Conservation (phyloP, 2,329 filamentous ascomycete genomes). For the Cladorrhinum sp. region DNA sequence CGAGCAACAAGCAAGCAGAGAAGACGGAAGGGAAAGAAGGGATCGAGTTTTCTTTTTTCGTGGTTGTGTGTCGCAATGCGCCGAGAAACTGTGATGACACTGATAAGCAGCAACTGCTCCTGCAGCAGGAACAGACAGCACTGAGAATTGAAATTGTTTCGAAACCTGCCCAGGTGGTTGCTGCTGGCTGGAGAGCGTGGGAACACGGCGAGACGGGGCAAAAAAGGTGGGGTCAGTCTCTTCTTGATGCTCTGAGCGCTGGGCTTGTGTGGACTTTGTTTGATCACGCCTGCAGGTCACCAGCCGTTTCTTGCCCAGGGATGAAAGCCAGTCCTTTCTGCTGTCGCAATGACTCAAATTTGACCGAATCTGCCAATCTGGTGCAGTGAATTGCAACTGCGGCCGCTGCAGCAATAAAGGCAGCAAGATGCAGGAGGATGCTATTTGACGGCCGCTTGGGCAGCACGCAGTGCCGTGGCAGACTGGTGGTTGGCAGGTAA, state of each 20-base stretch:
- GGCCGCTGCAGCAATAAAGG: not conserved
- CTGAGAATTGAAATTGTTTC: not conserved
- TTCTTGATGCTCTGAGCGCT: not conserved
- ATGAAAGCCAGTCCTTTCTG: not conserved
- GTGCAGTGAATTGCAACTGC: not conserved
- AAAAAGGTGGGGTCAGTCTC: slow-evolving; percentile 12
- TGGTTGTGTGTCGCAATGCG: too few species aligned
- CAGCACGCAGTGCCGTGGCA: not conserved
- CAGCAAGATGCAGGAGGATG: not conserved
- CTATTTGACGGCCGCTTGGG: not conserved
- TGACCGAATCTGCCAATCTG: not conserved
- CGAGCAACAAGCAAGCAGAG: not conserved
- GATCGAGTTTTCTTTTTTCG: not conserved
- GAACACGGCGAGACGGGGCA: slow-evolving; percentile 14
- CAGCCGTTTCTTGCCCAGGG: not conserved
- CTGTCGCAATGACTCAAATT: not conserved
- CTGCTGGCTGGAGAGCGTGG: slow-evolving; percentile 8
- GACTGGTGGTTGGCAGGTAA: not conserved
- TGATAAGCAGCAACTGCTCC: too few species aligned
- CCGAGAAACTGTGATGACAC: too few species aligned
- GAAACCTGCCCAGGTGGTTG: slow-evolving; percentile 15
- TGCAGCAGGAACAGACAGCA: not conserved
- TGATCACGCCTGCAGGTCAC: slow-evolving; percentile 18
- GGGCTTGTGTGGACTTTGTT: not conserved
- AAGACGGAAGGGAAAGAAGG: not conserved